Conservation (phyloP, 345 rosid genomes). For the Passiflora organensis region DNA sequence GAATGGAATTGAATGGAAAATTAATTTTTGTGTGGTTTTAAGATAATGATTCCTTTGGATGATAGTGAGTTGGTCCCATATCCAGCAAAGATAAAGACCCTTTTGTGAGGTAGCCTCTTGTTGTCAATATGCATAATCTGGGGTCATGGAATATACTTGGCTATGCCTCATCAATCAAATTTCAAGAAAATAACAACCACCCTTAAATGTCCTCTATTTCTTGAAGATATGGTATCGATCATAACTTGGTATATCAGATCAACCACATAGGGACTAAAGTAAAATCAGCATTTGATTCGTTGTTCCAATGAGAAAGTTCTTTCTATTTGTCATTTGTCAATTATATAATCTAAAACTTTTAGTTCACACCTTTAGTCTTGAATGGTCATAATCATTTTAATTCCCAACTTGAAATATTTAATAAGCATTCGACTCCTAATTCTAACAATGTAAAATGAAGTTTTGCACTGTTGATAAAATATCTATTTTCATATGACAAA, state of each 20-base stretch:
- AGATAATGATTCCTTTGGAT: constrained; percentile 62
- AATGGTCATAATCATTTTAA: too few relatives aligned
- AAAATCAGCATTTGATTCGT: background rate
- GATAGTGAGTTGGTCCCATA: constrained; percentile 46
- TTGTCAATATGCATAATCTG: constrained; percentile 27
- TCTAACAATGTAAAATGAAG: too few relatives aligned
- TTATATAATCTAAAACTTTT: too few relatives aligned
- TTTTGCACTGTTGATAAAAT: too few relatives aligned
- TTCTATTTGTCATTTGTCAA: too few relatives aligned
- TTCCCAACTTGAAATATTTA: too few relatives aligned
- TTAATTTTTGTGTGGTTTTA: constrained; percentile 46
- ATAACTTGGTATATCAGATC: background rate
- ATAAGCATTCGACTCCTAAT: too few relatives aligned
- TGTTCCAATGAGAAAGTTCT: too few relatives aligned
- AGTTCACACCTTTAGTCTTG: too few relatives aligned
- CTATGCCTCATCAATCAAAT: constrained; percentile 35
- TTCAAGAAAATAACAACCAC: background rate
- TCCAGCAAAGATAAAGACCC: constrained; percentile 30
- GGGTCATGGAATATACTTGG: constrained; percentile 33
- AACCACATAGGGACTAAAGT: background rate
- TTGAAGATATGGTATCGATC: background rate
- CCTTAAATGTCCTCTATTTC: constrained; percentile 17
- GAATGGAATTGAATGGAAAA: constrained; percentile 39
- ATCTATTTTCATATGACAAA: too few relatives aligned
- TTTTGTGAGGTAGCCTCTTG: constrained; percentile 40